Percentiles rank a stretch among this genome's conserved stretches.
phyloP scores from a whole-genome alignment of 345 rosid genomes.

The Eucalyptus decipiens region DNA sequence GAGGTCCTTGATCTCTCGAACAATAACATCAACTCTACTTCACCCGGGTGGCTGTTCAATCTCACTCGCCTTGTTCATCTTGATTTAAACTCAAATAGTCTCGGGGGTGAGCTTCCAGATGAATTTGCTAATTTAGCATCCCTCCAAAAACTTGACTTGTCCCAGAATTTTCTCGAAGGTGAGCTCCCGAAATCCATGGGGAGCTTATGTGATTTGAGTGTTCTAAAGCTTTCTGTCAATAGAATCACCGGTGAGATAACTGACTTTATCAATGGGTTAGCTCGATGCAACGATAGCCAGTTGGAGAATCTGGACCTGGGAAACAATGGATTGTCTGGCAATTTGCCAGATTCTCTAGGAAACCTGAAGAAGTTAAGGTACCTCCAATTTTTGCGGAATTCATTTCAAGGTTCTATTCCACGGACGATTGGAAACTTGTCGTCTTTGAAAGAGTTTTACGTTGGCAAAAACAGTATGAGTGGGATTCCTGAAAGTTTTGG shows the following conservation, averaged over 20 bases:
- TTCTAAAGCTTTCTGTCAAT: background rate
- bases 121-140: background rate
- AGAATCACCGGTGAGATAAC: background rate
- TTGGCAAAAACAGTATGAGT: background rate
- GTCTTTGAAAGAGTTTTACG: background rate
- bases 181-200: background rate
- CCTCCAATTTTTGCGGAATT: background rate
- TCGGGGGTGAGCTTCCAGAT: background rate
- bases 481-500: background rate
- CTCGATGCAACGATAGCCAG: background rate
- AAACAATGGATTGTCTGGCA: background rate
- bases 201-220: background rate
- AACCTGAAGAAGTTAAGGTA: background rate
- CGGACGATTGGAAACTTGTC: background rate
- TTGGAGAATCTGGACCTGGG: background rate
- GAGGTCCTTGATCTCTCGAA: conserved; percentile 13
- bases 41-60: background rate
- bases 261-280: background rate
- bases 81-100: background rate
- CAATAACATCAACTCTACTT: background rate
- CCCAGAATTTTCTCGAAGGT: background rate
- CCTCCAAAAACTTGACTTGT: background rate
- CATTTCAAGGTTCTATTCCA: background rate
- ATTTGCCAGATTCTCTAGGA: background rate
- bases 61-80: background rate